These are phyloP conservation scores for Vigna reflexopilosa DNA, from an alignment of 306 rosid genomes.

Conservation along the genomic window DNA sequence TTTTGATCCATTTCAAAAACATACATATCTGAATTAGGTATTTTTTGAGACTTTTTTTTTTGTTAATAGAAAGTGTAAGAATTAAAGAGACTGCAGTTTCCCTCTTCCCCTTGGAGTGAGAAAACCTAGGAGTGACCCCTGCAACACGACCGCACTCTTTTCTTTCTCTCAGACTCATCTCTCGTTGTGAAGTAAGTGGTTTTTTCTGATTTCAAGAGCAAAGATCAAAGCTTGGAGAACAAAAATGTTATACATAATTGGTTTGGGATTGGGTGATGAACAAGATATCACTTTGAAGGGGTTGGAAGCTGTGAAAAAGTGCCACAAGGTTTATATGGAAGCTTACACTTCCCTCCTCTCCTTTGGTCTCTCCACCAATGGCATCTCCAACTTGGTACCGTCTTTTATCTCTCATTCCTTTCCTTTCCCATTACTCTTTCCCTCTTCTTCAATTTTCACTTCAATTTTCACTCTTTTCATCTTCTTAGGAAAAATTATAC, in stretches of 20 bases:
- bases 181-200: neutral
- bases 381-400: constrained; percentile 70
- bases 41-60: no score
- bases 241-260: constrained; percentile 77
- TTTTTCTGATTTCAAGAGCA: neutral
- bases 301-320: constrained; percentile 78
- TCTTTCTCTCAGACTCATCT: neutral
- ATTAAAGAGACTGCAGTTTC: no score
- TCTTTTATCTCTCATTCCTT: neutral
- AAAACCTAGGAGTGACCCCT: no score
- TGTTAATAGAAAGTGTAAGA: no score
- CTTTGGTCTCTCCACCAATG: constrained; percentile 77
- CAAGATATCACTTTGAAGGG: constrained; percentile 82
- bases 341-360: constrained; percentile 95
- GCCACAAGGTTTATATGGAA: constrained; percentile 74
- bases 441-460: neutral
- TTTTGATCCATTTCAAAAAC: no score
- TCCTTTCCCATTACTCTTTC: neutral
- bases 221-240: neutral
- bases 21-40: no score
- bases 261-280: constrained; percentile 90
- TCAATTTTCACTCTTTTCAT: neutral
- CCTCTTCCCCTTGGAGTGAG: no score
- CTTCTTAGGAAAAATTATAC: constrained; percentile 67
- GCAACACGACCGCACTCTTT: neutral